Evolutionary conservation across 148 eudicot species (phyloP).

Genomic region (Rhododendron ferrugineum): DNA sequence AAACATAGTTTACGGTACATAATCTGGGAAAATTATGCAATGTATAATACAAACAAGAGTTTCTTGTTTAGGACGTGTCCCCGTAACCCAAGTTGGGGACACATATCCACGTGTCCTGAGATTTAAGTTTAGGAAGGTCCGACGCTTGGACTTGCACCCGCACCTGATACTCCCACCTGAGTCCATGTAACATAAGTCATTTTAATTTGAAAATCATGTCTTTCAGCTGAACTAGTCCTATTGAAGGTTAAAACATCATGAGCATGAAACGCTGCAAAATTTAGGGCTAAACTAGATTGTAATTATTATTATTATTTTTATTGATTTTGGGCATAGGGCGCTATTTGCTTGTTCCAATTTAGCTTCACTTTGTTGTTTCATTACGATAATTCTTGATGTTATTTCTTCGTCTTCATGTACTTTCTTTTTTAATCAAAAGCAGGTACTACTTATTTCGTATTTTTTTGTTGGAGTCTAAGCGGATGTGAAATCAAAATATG

Average conservation of each 20-base stretch:
- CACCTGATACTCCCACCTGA: too few species aligned
- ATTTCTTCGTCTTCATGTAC: background rate
- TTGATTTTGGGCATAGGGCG: background rate
- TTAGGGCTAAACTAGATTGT: background rate
- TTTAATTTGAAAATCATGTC: background rate
- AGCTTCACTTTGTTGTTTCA: background rate
- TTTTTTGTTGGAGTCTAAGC: background rate
- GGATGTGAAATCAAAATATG: background rate
- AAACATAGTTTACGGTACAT: too few species aligned
- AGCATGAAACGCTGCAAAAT: background rate
- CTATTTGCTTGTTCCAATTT: background rate
- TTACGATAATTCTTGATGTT: background rate
- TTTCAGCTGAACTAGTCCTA: background rate
- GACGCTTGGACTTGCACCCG: too few species aligned
- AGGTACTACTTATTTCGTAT: background rate
- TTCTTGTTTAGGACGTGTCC: too few species aligned
- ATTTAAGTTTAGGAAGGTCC: too few species aligned
- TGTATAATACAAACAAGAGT: too few species aligned
- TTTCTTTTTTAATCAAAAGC: background rate
- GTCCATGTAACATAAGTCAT: too few species aligned
- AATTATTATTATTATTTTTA: background rate
- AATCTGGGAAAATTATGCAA: too few species aligned
- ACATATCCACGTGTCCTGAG: too few species aligned
- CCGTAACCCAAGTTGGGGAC: too few species aligned
- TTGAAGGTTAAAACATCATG: background rate